phyloP scores from a whole-genome alignment of 148 eudicot species.

The Nepenthes gracilis region DNA sequence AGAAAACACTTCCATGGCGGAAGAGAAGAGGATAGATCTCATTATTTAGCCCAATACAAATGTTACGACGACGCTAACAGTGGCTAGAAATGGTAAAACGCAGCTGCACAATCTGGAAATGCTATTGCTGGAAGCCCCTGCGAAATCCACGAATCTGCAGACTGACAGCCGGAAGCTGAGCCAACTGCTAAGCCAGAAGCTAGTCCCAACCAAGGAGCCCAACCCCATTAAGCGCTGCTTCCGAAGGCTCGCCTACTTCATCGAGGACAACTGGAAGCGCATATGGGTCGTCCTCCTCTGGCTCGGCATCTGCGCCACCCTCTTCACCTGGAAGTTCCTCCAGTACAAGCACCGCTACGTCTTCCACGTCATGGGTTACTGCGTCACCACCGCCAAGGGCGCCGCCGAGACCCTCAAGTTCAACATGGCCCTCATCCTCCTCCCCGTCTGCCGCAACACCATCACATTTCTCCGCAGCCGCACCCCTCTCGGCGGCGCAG shows the following conservation, averaged over 20 bases:
- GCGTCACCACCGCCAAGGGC: slow-evolving; percentile 42
- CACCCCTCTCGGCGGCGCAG: slow-evolving; percentile 29
- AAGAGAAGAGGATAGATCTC: too few relatives aligned
- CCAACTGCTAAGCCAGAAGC: slow-evolving; percentile 34
- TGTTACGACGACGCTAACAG: too few relatives aligned
- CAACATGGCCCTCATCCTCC: slow-evolving; percentile 49
- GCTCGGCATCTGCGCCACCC: slow-evolving; percentile 36
- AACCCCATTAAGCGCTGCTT: slow-evolving; percentile 32
- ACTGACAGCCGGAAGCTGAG: slow-evolving; percentile 40
- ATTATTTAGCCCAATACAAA: too few relatives aligned
- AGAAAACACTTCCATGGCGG: too few relatives aligned
- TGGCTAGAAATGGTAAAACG: background rate
- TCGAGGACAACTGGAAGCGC: slow-evolving; percentile 48
- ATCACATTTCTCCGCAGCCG: slow-evolving; percentile 42
- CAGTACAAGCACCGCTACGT: slow-evolving; percentile 41
- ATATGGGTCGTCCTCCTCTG: slow-evolving; percentile 42
- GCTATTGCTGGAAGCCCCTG: slow-evolving; percentile 47
- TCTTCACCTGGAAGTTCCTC: slow-evolving; percentile 43
- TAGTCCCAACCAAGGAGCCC: slow-evolving; percentile 35
- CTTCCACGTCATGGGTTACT: slow-evolving; percentile 46
- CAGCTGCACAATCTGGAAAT: slow-evolving; percentile 46
- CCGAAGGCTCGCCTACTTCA: slow-evolving; percentile 19
- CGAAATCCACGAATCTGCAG: slow-evolving; percentile 19
- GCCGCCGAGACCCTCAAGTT: slow-evolving; percentile 50
- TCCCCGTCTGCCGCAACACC: slow-evolving; percentile 48